phyloP scores from a whole-genome alignment of 306 rosid genomes.

The Mimosa pudica region DNA sequence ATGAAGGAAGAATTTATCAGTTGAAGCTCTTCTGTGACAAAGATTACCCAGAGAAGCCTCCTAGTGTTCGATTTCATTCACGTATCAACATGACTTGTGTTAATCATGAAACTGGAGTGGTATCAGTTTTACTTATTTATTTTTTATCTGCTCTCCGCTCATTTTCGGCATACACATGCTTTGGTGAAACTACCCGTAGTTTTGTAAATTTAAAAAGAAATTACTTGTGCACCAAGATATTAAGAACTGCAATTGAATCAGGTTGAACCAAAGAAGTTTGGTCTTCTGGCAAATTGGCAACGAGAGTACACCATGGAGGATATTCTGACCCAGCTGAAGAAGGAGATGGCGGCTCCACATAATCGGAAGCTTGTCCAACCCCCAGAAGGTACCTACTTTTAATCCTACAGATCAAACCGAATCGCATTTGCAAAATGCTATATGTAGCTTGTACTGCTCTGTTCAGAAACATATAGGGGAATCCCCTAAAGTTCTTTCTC shows the following conservation, averaged over 20 bases:
- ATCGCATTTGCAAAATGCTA: slow-evolving; percentile 69
- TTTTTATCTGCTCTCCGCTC: slow-evolving; percentile 26
- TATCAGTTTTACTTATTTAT: slow-evolving; percentile 43
- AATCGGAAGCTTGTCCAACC: slow-evolving; percentile 99
- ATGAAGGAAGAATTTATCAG: slow-evolving; percentile 98
- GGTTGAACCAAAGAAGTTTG: slow-evolving; percentile 96
- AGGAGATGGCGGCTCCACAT: slow-evolving; percentile 95
- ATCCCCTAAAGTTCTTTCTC: slow-evolving; percentile 52
- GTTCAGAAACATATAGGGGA: slow-evolving; percentile 62
- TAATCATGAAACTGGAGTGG: slow-evolving; percentile 99
- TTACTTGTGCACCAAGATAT: slow-evolving; percentile 15
- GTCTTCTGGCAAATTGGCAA: slow-evolving; percentile 94
- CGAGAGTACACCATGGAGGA: slow-evolving; percentile 99
- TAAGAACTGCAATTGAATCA: slow-evolving; percentile 43
- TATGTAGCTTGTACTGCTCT: slow-evolving; percentile 76
- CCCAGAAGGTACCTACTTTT: slow-evolving; percentile 97
- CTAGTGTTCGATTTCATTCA: slow-evolving; percentile 97
- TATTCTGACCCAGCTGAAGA: slow-evolving; percentile 96
- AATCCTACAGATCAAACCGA: slow-evolving; percentile 50
- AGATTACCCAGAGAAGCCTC: slow-evolving; percentile 99
- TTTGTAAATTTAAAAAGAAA: slow-evolving; percentile 7
- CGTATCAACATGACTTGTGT: slow-evolving; percentile 96
- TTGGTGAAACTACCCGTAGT: background rate
- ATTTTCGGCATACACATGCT: slow-evolving; percentile 11
- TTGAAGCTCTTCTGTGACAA: slow-evolving; percentile 98